These are phyloP conservation scores for Kluyveromyces sp. DNA, from an alignment of 1,139 yeast species.

Conservation along the genomic window DNA sequence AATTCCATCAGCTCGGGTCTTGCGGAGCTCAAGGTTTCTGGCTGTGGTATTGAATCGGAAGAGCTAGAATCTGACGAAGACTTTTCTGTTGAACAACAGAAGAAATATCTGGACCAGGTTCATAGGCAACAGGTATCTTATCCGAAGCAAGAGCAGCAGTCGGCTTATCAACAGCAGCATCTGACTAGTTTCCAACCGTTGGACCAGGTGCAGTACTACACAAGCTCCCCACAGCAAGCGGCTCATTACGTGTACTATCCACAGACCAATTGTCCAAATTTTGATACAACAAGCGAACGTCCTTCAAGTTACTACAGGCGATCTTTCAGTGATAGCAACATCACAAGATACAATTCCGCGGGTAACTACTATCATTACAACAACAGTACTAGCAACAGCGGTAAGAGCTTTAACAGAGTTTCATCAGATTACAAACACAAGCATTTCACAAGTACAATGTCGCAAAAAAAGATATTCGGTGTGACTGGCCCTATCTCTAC, in stretches of 20 bases:
- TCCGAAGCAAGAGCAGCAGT: neutral
- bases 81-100: neutral
- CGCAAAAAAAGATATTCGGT: constrained; percentile 46
- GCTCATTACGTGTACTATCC: neutral
- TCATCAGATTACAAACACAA: constrained; percentile 5
- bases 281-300: neutral
- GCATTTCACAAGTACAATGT: constrained; percentile 17
- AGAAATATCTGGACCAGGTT: neutral
- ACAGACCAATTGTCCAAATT: neutral
- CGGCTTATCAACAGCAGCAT: neutral
- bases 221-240: neutral
- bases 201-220: neutral
- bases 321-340: neutral
- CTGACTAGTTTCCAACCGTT: neutral
- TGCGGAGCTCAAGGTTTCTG: constrained; percentile 6
- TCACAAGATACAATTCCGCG: neutral
- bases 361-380: neutral
- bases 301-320: neutral
- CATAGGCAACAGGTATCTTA: neutral
- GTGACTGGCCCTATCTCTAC: constrained; percentile 86
- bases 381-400: neutral
- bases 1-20: constrained; percentile 6
- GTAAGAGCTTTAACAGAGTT: neutral
- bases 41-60: neutral
- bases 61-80: neutral